A percentile compares a stretch with the other conserved stretches of the same genome.
phyloP scores from a whole-genome alignment of 305 asterid genomes.

The Fraxinus latifolia region DNA sequence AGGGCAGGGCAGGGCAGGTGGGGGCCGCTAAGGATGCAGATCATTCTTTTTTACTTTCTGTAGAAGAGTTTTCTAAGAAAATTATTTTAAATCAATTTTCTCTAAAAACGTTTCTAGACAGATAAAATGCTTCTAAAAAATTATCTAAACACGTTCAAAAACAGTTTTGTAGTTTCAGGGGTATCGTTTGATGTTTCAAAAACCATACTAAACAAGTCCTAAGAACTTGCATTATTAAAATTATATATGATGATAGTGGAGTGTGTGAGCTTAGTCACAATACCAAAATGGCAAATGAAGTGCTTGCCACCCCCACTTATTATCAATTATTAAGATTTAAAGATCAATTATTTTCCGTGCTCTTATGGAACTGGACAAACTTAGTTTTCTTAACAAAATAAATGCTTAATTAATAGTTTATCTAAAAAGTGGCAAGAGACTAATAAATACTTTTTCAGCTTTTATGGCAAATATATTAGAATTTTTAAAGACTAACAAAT shows the following conservation, averaged over 20 bases:
- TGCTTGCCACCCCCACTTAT: constrained; percentile 16
- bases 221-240: not conserved
- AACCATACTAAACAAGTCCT: not conserved
- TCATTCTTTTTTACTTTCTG: too few relatives aligned
- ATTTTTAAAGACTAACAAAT: too few relatives aligned
- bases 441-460: not conserved
- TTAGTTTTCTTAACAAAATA: not conserved
- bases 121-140: not conserved
- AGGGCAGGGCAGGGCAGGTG: too few relatives aligned
- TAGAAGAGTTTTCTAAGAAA: not conserved
- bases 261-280: constrained; percentile 6
- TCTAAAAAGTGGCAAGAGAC: not conserved
- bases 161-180: not conserved
- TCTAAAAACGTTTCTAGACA: not conserved
- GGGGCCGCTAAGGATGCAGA: too few relatives aligned
- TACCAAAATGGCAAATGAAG: constrained; percentile 18
- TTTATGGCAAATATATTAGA: not conserved
- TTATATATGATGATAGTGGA: not conserved
- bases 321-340: constrained; percentile 6
- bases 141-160: not conserved
- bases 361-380: not conserved
- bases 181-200: not conserved
- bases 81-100: not conserved
- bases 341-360: not conserved
- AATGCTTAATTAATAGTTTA: not conserved